A percentile compares a stretch with the other conserved stretches of the same genome.
Evolutionary conservation across 257 asterid genomes (phyloP).

Genomic region (Ophiorrhiza pumila): DNA sequence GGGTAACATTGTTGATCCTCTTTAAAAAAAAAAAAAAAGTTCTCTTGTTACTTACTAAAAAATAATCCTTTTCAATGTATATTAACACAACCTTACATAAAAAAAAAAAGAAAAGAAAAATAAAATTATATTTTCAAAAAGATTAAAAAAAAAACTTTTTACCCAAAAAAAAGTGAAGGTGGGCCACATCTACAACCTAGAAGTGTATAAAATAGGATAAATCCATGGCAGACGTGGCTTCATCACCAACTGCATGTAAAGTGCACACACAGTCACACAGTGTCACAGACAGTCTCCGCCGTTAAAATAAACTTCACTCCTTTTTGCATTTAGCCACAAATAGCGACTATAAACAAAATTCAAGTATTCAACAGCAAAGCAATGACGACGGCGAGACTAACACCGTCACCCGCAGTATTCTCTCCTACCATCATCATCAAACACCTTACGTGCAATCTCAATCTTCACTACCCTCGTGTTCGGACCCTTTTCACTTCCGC

Average conservation of each 20-base stretch:
- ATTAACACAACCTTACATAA: too few species aligned
- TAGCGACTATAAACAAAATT: not conserved
- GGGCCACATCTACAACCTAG: too few species aligned
- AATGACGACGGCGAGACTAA: conserved; percentile 53
- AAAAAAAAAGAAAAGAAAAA: too few species aligned
- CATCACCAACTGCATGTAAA: not conserved
- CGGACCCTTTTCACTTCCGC: conserved; percentile 25
- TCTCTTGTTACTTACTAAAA: too few species aligned
- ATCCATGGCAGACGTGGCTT: conserved; percentile 19
- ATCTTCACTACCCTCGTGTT: conserved; percentile 23
- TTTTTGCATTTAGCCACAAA: not conserved
- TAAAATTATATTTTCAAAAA: too few species aligned
- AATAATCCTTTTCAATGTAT: too few species aligned
- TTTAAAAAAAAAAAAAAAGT: too few species aligned
- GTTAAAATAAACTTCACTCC: not conserved
- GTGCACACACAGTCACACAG: not conserved
- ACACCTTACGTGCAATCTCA: conserved; percentile 34
- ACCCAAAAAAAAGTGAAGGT: too few species aligned
- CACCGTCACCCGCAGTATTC: conserved; percentile 50
- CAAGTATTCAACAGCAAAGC: not conserved
- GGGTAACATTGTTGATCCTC: too few species aligned
- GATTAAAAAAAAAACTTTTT: too few species aligned
- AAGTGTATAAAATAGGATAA: not conserved
- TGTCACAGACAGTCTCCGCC: not conserved
- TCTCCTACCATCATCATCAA: conserved; percentile 45